Base-by-base conservation (phyloP, 108 stramenopile genomes). In the Nitzschia inconspicua region DNA sequence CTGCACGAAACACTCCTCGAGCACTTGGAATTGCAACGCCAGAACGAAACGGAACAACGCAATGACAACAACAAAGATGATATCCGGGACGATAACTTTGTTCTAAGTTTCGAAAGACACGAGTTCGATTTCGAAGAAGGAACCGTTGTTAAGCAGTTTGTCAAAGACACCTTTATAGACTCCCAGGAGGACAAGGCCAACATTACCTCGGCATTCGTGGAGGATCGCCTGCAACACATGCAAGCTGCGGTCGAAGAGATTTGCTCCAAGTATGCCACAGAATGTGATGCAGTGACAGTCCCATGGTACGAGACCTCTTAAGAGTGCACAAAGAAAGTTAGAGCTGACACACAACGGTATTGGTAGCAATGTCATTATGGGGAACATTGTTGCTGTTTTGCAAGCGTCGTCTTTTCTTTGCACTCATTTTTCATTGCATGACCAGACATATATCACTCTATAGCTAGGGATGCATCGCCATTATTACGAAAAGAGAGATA, bases 1-100 rank as follows among this genome's bases (percentile, higher is more conserved):
- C 41, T 66, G 28, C 65, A 57, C 29, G 44, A 44, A 10, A 47
- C 46, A 13, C 43, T 66, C 9, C 44, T 16, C 20, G 28, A 44
- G 5, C 32, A 18, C 43, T 44, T 41, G 18, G 16, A 41, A 18
- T 41, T n/a, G 40, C n/a, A 2, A 41, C 40, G 3, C 18, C 40
- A n/a, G 3, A 41, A 22, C 27, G 42, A 63, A 20, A 51, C 51
- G 8, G 31, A 34, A 20, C 14, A 11, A 10, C 23, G 37, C n/a
- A 35, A 44, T 25, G 22, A 36, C 22, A 44, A 46, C 18, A 8
- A 20, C 11, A 34, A 19, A 28, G 34, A 11, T 20, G n/a, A 7
- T 19, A 22, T 25, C 13, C 37, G 35, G 4, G 30, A 60, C 0
- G 6, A 16, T 36, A 23, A 29, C 2, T 35, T 60, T 31, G 31